Base-by-base conservation (phyloP, 192 early-diverging fungal species). In the Blastocladiella britannica region DNA sequence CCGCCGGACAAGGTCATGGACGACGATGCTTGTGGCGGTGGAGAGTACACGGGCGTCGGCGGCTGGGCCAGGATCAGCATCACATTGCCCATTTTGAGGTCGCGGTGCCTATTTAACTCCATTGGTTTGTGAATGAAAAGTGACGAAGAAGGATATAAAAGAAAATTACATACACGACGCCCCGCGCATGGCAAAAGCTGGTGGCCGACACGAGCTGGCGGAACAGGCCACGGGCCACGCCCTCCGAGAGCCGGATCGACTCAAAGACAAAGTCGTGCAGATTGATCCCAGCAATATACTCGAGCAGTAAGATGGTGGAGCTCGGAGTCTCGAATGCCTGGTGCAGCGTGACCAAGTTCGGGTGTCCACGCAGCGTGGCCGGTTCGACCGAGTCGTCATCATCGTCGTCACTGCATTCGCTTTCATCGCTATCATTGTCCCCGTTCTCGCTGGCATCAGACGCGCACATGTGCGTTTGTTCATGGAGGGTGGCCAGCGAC, bases 211-310 rank as follows among this genome's bases (percentile, higher is more conserved):
- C 37, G 37, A 47, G 37, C n/a, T 47, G 37, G 37, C 37, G 37
- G n/a, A 47, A 47, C 37, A 47, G 37, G 37, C 37, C 37, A 20
- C 37, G 37, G 15, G 37, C 37, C 2, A 47, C 37, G 4, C 15
- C 15, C 4, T 47, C 37, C 6, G 37, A 9, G 9, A 47, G 37
- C 37, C 37, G 37, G n/a, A 47, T 47, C 15, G 15, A 20, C 15
- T 47, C 37, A 47, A 47, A 47, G 37, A 47, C 37, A 47, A 47
- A 47, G 37, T 47, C 37, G 37, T 47, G 37, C 15, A 47, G 37
- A 20, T 47, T 47, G 37, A 47, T 47, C 15, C 37, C 37, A 9
- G 37, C 15, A 47, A 47, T 47, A 20, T 47, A 47, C 37, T 47
- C 37, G 37, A 47, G 37, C 15, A 47, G 37, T 20, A 47, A 47